Conservation (phyloP, 2,329 filamentous ascomycete species). For the Camptophora hylomeconis region DNA sequence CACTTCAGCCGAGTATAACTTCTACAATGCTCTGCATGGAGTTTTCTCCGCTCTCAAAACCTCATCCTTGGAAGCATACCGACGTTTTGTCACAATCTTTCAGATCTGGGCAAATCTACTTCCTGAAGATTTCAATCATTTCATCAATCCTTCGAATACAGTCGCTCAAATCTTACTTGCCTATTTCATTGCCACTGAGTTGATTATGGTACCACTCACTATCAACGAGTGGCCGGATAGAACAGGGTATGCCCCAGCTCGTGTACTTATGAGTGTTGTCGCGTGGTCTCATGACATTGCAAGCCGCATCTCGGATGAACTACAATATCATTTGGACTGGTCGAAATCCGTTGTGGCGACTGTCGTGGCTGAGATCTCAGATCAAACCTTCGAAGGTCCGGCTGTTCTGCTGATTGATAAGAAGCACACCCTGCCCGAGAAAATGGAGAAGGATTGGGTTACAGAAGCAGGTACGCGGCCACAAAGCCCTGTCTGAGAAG, state of each 20-base stretch:
- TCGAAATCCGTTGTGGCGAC: conserved; percentile 8
- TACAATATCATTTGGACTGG: conserved; percentile 12
- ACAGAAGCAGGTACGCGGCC: too few species aligned
- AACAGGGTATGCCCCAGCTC: conserved; percentile 5
- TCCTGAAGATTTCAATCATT: conserved; percentile 28
- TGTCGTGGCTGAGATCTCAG: conserved; percentile 14
- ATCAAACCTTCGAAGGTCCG: conserved; percentile 9
- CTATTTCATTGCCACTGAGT: conserved; percentile 35
- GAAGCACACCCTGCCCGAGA: too few species aligned
- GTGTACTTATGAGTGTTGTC: conserved; percentile 18
- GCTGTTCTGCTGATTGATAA: conserved; percentile 10
- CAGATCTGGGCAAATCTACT: conserved; percentile 27
- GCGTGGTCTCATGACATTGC: conserved; percentile 28
- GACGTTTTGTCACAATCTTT: conserved; percentile 28
- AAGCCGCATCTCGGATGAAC: conserved; percentile 4
- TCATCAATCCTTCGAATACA: conserved; percentile 30
- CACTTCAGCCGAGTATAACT: conserved; percentile 20
- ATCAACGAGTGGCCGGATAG: conserved; percentile 19
- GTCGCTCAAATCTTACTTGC: conserved; percentile 31
- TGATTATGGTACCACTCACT: conserved; percentile 30
- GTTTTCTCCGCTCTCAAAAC: conserved; percentile 9
- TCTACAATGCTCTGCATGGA: conserved; percentile 13
- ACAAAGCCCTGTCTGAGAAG: too few species aligned
- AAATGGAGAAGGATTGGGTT: too few species aligned
- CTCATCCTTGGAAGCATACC: conserved; percentile 21